Conservation (phyloP, 768 basidiomycete genomes). For the Lentinula detonsa region DNA sequence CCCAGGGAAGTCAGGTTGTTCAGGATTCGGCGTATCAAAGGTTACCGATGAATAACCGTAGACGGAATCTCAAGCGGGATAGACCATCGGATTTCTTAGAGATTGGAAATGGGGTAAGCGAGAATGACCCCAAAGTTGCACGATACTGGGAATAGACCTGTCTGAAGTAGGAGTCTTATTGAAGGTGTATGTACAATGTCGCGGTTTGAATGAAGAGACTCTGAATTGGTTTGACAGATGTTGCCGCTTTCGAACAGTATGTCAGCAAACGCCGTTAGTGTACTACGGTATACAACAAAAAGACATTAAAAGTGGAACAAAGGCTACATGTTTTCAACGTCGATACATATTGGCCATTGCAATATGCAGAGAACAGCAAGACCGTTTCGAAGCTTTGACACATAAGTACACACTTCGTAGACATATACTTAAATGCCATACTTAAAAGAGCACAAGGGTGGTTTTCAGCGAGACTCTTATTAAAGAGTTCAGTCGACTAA, state of each 20-base stretch:
- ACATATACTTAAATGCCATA: neutral
- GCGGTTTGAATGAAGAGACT: neutral
- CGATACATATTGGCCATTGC: no score
- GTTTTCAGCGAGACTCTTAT: neutral
- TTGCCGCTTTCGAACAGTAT: no score
- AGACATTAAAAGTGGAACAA: neutral
- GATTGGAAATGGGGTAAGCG: constrained; percentile 33
- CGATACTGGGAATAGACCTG: constrained; percentile 67
- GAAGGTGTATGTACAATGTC: neutral
- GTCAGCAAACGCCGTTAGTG: no score
- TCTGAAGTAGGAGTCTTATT: neutral
- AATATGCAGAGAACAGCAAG: no score
- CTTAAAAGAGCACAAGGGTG: neutral
- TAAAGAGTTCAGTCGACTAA: no score
- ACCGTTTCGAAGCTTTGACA: neutral
- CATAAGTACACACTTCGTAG: neutral
- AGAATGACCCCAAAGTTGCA: constrained; percentile 57
- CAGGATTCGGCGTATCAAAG: constrained; percentile 88
- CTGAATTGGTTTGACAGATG: neutral
- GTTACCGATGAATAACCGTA: constrained; percentile 73
- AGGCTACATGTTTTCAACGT: neutral
- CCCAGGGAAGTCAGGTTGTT: constrained; percentile 36
- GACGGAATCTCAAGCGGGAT: constrained; percentile 73
- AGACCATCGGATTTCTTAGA: constrained; percentile 83
- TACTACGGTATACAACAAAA: no score